Conservation (phyloP, 495 filamentous ascomycete species). For the Penicillium egyptiacum region DNA sequence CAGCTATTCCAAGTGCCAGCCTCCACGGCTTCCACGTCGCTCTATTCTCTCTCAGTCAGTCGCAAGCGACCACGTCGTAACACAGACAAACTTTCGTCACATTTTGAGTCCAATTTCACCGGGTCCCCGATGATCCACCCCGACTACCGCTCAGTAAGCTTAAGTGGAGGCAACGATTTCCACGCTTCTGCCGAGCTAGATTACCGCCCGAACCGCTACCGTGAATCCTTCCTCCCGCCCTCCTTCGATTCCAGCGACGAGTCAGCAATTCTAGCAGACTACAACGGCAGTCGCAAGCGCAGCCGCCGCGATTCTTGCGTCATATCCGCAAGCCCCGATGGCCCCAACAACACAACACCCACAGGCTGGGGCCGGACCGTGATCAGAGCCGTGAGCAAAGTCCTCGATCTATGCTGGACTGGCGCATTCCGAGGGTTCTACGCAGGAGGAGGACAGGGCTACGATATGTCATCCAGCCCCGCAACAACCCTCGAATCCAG, state of each 20-base stretch:
- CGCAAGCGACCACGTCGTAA: conserved; percentile 46
- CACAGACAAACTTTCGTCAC: conserved; percentile 29
- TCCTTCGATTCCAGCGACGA: conserved; percentile 37
- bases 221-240: conserved; percentile 39
- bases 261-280: conserved; percentile 22
- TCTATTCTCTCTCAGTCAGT: conserved; percentile 58
- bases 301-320: conserved; percentile 40
- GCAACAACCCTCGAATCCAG: conserved; percentile 21
- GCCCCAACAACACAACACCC: conserved; percentile 18
- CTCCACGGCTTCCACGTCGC: conserved; percentile 59
- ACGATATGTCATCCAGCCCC: conserved; percentile 42
- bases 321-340: conserved; percentile 24
- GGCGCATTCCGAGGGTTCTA: conserved; percentile 80
- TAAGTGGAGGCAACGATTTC: conserved; percentile 48
- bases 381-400: conserved; percentile 67
- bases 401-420: conserved; percentile 77
- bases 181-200: conserved; percentile 39
- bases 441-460: conserved; percentile 75
- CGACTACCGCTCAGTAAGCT: conserved; percentile 60
- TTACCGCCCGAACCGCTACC: conserved; percentile 47
- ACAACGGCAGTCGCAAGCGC: conserved; percentile 39
- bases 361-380: conserved; percentile 49
- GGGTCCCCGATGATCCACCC: conserved; percentile 53
- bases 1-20: conserved; percentile 74
- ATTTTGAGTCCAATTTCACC: conserved; percentile 28